A percentile compares a stretch with the other conserved stretches of the same genome.
Conservation (phyloP, 805 yeast genomes). For the Tetrapisispora taiwanensis region DNA sequence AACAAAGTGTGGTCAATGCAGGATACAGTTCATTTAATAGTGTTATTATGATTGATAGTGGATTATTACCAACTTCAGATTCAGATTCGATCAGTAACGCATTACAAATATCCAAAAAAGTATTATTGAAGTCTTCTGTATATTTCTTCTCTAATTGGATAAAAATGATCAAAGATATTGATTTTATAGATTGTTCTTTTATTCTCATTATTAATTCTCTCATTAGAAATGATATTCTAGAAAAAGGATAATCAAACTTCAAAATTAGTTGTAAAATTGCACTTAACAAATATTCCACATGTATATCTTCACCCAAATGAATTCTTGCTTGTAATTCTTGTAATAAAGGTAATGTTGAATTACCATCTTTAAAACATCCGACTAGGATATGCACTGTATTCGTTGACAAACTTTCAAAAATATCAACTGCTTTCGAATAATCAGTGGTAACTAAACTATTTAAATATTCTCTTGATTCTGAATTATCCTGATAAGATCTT, state of each 20-base stretch:
- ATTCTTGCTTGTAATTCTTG: slow-evolving; percentile 13
- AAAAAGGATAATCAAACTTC: slow-evolving; percentile 19
- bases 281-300: slow-evolving; percentile 13
- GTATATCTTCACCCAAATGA: slow-evolving; percentile 13
- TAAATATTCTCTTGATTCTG: slow-evolving; percentile 14
- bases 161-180: slow-evolving; percentile 17
- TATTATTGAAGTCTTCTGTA: slow-evolving; percentile 12
- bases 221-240: slow-evolving; percentile 17
- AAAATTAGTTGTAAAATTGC: slow-evolving; percentile 22
- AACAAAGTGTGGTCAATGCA: slow-evolving; percentile 20
- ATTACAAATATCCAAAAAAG: slow-evolving; percentile 14
- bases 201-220: slow-evolving; percentile 18
- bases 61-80: slow-evolving; percentile 15
- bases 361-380: slow-evolving; percentile 13
- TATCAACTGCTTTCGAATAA: slow-evolving; percentile 10
- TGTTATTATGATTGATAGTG: slow-evolving; percentile 14
- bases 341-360: slow-evolving; percentile 12
- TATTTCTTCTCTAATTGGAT: slow-evolving; percentile 10
- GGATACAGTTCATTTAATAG: slow-evolving; percentile 22
- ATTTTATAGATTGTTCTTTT: slow-evolving; percentile 11
- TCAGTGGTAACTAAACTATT: slow-evolving; percentile 8
- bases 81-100: slow-evolving; percentile 20
- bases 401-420: slow-evolving; percentile 15
- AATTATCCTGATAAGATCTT: slow-evolving; percentile 23
- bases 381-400: slow-evolving; percentile 15